phyloP scores from a whole-genome alignment of 305 asterid genomes.

The Solanum hybrid region DNA sequence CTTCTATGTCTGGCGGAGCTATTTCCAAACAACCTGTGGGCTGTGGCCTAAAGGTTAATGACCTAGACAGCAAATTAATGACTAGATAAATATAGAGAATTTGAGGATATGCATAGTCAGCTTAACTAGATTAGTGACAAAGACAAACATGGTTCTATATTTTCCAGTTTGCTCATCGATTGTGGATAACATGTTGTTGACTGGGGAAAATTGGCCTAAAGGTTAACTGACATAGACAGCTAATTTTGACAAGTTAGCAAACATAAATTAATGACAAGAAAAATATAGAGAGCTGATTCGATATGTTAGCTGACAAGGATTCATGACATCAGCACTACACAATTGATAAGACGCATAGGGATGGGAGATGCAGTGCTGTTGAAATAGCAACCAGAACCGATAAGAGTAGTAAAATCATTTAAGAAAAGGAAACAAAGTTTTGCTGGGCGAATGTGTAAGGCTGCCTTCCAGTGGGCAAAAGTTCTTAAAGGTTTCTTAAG shows the following conservation, averaged over 20 bases:
- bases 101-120: neutral
- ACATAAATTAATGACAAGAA: neutral
- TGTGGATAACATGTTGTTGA: neutral
- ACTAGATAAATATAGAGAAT: neutral
- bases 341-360: neutral
- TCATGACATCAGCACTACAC: neutral
- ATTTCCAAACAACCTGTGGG: neutral
- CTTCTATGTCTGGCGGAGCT: neutral
- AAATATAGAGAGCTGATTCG: neutral
- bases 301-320: neutral
- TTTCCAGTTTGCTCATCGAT: neutral
- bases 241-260: neutral
- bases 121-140: neutral
- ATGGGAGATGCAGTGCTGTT: neutral
- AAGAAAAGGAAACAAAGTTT: neutral
- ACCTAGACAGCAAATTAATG: neutral
- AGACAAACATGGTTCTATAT: neutral
- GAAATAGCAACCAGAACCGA: neutral
- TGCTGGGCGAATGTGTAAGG: neutral
- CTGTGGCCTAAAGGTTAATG: neutral
- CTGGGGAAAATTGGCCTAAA: neutral
- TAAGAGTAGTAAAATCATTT: neutral
- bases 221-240: neutral
- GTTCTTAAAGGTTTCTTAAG: neutral
- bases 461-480: neutral